Base-by-base conservation (phyloP, 352 stramenopile genomes). In the Phytophthora pisi region DNA sequence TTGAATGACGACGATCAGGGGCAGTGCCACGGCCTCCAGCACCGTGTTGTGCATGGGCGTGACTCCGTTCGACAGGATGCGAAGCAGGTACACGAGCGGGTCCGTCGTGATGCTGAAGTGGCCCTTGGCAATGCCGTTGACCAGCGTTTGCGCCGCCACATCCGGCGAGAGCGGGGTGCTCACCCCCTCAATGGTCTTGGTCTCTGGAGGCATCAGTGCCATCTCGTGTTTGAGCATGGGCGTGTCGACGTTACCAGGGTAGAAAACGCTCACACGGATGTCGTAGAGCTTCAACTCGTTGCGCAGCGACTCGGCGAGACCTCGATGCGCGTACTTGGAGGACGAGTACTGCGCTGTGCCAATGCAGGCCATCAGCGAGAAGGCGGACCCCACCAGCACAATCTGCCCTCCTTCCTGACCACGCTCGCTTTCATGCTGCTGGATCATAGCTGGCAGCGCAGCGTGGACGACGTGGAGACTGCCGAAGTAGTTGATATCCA, bases 401-500 rank as follows among this genome's bases (percentile, higher is more conserved):
- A 88, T 57, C 3, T 75, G 71, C 20, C 77, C 72, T 43, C 69
- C 64, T 3, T 76, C 60, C 8, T 68, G 55, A 3, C 43, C 24
- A 16, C 43, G 28, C 46, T 50, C 65, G 0, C 6, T 36, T 60
- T 88, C 72, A 20, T 73, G 58, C 5, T 66, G 68, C 6, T 67
- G 49, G 11, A 78, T 55, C 79, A 90, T 88, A 10, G 67, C 63
- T 30, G 79, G 77, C 52, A 90, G 36, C 20, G 78, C 75, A 5
- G 82, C 79, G 34, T 79, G 74, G 31, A 86, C 58, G 2, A 73
- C 69, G 51, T 88, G 69, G 3, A 91, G 57, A 11, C 68, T 68
- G 3, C 80, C 82, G 24, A 91, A 84, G 70, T 83, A 89, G 68
- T 89, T 89, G 62, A 88, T 61, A 42, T 89, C 78, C 74, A 91